phyloP scores from a whole-genome alignment of 1,284 basidiomycete species.

The Lignosus rhinocerotis region DNA sequence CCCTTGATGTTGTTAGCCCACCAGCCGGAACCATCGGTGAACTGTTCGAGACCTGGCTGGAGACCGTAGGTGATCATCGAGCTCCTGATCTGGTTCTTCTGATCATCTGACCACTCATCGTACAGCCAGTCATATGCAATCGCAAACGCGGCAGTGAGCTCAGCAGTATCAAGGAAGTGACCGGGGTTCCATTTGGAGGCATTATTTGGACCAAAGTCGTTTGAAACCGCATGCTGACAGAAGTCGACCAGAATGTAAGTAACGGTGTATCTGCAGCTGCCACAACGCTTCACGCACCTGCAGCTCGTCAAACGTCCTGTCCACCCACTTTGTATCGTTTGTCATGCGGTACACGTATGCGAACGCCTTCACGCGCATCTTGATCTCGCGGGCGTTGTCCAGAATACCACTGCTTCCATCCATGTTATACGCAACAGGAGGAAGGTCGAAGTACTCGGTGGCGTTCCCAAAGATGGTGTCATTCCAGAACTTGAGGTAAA shows the following conservation, averaged over 20 bases:
- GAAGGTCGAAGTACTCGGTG: conserved; percentile 59
- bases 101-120: conserved; percentile 77
- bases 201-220: conserved; percentile 58
- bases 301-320: conserved; percentile 84
- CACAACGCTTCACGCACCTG: conserved; percentile 48
- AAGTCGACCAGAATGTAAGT: not conserved
- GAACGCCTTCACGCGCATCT: conserved; percentile 90
- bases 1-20: conserved; percentile 62
- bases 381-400: conserved; percentile 88
- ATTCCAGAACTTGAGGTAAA: conserved; percentile 92
- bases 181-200: conserved; percentile 75
- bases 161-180: conserved; percentile 96
- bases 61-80: conserved; percentile 85
- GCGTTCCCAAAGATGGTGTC: conserved; percentile 91
- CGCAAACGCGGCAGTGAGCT: conserved; percentile 85
- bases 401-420: conserved; percentile 92
- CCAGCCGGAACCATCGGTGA: conserved; percentile 54
- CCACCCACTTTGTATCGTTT: conserved; percentile 86
- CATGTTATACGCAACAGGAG: conserved; percentile 68
- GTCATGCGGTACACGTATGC: conserved; percentile 91
- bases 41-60: conserved; percentile 56
- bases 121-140: conserved; percentile 97
- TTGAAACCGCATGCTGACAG: not conserved
- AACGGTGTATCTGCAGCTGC: not conserved
- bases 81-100: conserved; percentile 70